Evolutionary conservation across 108 stramenopile species (phyloP).

Genomic region (Aurantiochytrium sp.): DNA sequence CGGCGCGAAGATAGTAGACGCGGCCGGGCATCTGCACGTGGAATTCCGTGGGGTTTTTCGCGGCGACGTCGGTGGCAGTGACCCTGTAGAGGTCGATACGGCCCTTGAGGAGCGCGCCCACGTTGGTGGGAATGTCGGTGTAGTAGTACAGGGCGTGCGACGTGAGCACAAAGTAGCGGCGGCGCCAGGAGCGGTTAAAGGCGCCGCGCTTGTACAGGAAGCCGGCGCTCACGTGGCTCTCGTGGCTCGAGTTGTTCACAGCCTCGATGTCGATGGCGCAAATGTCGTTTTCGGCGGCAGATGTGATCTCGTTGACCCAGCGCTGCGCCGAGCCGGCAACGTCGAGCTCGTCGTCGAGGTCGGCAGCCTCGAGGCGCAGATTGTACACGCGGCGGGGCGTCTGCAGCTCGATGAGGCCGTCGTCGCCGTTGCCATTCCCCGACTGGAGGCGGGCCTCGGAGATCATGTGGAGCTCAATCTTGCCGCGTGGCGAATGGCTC

Average conservation of each 20-base stretch:
- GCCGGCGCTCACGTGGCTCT: background rate
- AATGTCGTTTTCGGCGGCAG: conserved; percentile 6
- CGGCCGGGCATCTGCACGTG: background rate
- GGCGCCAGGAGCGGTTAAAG: background rate
- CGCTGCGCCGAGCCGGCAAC: background rate
- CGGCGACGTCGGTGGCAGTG: background rate
- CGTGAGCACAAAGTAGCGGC: conserved; percentile 25
- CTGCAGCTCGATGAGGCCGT: background rate
- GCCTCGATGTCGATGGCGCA: conserved; percentile 14
- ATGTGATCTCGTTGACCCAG: background rate
- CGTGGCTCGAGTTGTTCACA: background rate
- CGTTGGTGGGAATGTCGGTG: background rate
- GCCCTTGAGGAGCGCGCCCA: background rate
- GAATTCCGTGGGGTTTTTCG: background rate
- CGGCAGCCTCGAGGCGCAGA: background rate
- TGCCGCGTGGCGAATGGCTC: background rate
- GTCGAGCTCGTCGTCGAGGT: background rate
- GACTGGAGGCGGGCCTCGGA: background rate
- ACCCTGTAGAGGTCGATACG: background rate
- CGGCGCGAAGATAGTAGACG: background rate
- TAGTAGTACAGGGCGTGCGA: conserved; percentile 15
- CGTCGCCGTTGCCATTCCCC: background rate
- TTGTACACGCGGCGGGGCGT: background rate
- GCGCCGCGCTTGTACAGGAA: conserved; percentile 19
- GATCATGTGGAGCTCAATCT: conserved; percentile 28